Evolutionary conservation across 768 basidiomycete species (phyloP).

Genomic region (Rossbeevera mucosa): DNA sequence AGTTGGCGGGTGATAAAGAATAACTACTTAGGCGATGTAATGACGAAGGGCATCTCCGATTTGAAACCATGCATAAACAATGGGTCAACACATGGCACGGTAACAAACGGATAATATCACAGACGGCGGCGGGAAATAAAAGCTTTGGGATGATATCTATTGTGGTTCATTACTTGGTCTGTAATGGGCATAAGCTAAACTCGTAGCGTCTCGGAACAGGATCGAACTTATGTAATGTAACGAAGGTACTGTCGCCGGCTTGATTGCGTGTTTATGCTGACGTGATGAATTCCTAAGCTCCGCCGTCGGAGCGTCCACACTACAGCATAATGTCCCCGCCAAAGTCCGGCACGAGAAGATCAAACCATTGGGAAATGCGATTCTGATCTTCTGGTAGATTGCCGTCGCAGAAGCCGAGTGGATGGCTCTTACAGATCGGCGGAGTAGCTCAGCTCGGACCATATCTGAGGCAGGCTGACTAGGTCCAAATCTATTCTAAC

Average conservation of each 20-base stretch:
- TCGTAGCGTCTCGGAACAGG: too few relatives aligned
- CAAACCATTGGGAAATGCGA: constrained; percentile 2
- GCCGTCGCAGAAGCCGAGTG: background rate
- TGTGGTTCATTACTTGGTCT: background rate
- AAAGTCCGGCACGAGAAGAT: constrained; percentile 4
- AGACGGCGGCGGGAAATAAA: background rate
- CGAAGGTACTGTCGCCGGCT: too few relatives aligned
- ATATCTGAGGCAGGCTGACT: background rate
- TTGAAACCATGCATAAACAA: too few relatives aligned
- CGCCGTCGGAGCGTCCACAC: constrained; percentile 12
- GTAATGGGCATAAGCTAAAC: too few relatives aligned
- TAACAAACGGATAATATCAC: too few relatives aligned
- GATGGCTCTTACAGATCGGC: background rate
- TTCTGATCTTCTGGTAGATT: constrained; percentile 15
- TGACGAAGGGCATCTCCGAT: background rate
- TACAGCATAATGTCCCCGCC: constrained; percentile 1
- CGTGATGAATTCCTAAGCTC: background rate
- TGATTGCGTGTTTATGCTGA: background rate
- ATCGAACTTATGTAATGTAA: too few relatives aligned
- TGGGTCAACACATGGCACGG: too few relatives aligned
- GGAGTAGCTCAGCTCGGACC: background rate
- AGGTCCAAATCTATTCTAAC: too few relatives aligned
- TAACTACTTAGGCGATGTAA: background rate
- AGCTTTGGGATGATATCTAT: background rate
- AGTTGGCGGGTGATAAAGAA: background rate